Percentiles rank a stretch among this genome's conserved stretches.
These are phyloP conservation scores for Colletotrichum graminicola DNA, from an alignment of 2,329 filamentous ascomycete genomes.

Conservation along the genomic window DNA sequence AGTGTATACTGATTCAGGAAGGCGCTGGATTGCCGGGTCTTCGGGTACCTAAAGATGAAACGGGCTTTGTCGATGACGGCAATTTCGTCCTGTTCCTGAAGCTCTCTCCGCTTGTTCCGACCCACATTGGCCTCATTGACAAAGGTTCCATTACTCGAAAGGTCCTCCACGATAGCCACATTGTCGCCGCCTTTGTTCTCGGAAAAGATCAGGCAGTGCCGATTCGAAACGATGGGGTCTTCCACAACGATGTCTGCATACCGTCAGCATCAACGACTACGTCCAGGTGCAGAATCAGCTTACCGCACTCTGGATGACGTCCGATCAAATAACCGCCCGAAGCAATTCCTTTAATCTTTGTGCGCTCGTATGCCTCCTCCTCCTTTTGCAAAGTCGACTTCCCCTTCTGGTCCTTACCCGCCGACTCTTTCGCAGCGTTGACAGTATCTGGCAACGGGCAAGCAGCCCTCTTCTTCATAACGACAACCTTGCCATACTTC, in stretches of 20 bases:
- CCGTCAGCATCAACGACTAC: slow-evolving; percentile 33
- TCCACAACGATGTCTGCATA: slow-evolving; percentile 77
- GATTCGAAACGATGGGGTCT: slow-evolving; percentile 86
- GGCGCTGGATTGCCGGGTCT: slow-evolving; percentile 76
- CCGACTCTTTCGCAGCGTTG: slow-evolving; percentile 53
- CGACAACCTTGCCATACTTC: slow-evolving; percentile 74
- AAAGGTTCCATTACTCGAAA: slow-evolving; percentile 96
- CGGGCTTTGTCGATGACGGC: slow-evolving; percentile 86
- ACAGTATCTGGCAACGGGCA: slow-evolving; percentile 72
- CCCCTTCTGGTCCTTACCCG: slow-evolving; percentile 54
- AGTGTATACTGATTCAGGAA: slow-evolving; percentile 91
- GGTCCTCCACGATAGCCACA: slow-evolving; percentile 86
- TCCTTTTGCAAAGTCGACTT: slow-evolving; percentile 65
- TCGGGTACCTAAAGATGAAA: slow-evolving; percentile 93
- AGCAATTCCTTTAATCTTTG: slow-evolving; percentile 71
- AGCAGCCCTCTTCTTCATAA: slow-evolving; percentile 79
- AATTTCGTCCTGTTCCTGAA: slow-evolving; percentile 92
- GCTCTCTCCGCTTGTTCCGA: slow-evolving; percentile 89
- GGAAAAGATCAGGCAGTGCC: slow-evolving; percentile 78
- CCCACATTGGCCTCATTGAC: slow-evolving; percentile 93
- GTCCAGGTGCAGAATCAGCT: slow-evolving; percentile 52
- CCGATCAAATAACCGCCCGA: slow-evolving; percentile 92
- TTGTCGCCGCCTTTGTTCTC: slow-evolving; percentile 70
- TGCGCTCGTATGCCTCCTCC: slow-evolving; percentile 71
- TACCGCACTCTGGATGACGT: slow-evolving; percentile 93